A percentile compares a stretch with the other conserved stretches of the same genome.
phyloP scores from a whole-genome alignment of 2,329 filamentous ascomycete species.

The Pseudocercospora fuligena region DNA sequence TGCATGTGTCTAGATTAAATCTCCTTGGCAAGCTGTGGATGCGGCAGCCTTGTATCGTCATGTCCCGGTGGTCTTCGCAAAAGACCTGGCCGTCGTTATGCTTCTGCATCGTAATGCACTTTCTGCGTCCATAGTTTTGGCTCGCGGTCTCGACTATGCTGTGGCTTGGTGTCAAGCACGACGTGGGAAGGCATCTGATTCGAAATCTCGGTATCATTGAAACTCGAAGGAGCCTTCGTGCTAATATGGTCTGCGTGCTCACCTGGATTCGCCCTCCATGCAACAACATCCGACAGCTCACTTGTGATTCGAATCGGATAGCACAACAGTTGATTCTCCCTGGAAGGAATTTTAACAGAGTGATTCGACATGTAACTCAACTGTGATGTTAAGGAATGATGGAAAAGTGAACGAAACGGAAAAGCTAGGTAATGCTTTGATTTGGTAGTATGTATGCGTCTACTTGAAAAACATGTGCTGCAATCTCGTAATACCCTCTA shows the following conservation, averaged over 20 bases:
- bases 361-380: neutral
- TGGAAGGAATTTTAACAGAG: neutral
- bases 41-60: too few relatives aligned
- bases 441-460: neutral
- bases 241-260: neutral
- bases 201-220: too few relatives aligned
- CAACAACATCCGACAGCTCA: neutral
- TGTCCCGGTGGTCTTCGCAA: too few relatives aligned
- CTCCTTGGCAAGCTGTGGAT: too few relatives aligned
- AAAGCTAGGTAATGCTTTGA: neutral
- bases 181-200: too few relatives aligned
- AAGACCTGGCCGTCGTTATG: too few relatives aligned
- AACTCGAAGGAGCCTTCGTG: neutral
- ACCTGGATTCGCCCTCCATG: neutral
- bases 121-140: too few relatives aligned
- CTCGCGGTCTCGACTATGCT: too few relatives aligned
- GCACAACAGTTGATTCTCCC: neutral
- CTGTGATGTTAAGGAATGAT: neutral
- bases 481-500: neutral
- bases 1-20: too few relatives aligned
- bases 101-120: too few relatives aligned
- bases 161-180: too few relatives aligned
- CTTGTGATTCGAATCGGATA: neutral
- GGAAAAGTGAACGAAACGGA: neutral
- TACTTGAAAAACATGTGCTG: neutral